Evolutionary conservation across 148 eudicot genomes (phyloP).

Genomic region (Chenopodium berlandieri): DNA sequence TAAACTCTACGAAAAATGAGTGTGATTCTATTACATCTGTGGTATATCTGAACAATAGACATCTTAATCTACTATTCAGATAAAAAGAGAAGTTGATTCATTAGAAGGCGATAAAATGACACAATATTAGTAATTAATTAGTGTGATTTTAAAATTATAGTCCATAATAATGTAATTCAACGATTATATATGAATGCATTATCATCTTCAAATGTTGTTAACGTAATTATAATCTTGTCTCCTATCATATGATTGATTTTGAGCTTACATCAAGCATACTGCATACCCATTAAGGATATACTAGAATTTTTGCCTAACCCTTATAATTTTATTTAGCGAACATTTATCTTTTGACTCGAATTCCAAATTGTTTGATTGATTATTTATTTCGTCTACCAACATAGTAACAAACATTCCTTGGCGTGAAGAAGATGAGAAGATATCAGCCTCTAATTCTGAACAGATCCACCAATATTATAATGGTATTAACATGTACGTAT

Average conservation of each 20-base stretch:
- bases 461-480: background rate
- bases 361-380: background rate
- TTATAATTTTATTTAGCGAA: background rate
- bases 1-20: no score
- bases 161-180: no score
- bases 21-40: no score
- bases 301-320: conserved; percentile 18
- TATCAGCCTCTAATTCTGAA: background rate
- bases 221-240: background rate
- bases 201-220: background rate
- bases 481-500: background rate
- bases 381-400: background rate
- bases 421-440: background rate
- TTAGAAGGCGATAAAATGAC: no score
- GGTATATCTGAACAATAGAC: no score
- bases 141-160: no score
- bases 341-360: background rate
- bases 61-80: no score
- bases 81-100: no score
- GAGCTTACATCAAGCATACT: background rate
- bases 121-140: no score
- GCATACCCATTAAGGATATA: background rate
- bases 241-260: background rate
- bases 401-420: conserved; percentile 9
- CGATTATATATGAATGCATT: background rate